Evolutionary conservation across 2,329 filamentous ascomycete genomes (phyloP), one percentile per base, ranked within the genome.

Genomic region (Fusarium stilboides): DNA sequence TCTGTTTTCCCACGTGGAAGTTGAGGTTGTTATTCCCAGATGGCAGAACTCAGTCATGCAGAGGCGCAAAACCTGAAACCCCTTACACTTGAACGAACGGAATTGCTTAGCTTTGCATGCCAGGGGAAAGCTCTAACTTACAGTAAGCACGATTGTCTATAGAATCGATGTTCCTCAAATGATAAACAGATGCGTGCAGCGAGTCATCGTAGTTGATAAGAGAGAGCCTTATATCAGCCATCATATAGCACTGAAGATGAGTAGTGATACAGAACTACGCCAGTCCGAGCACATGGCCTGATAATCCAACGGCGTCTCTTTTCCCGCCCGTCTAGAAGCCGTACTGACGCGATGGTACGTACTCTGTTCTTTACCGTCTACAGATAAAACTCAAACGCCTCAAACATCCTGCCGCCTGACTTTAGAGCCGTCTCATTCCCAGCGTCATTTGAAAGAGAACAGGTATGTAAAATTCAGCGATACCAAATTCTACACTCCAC

Each of bases 31-130:
- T 7, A 31, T 17, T 26, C 3, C 10, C 15, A 19, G 9, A 33
- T 40, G 20, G 20, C 40, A 34, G 17, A 20, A 28, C 7, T 42
- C 40, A 13, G 8, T 22, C 36, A 13, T 54, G 12, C 14, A n/a
- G 36, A 57, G 17, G 31, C n/a, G 24, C 31, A 42, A 17, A 34
- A 34, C 3, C 15, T 54, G 31, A 57, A 57, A 55, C 47, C 52
- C 13, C 43, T 10, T 7, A 24, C 31, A 10, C 47, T 36, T 31
- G 22, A 37, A 19, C 17, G n/a, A 22, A 36, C 13, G 31, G 20
- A 57, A 43, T 24, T 54, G 36, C 17, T 44, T 43, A 37, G 22
- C 24, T n/a, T 26, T 19, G 6, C 54, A 36, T 54, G 39, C 46
- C 28, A 26, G 36, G 14, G 2, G 34, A 20, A 17, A 22, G 15